Conservation (phyloP, 2,329 filamentous ascomycete genomes). For the Colletotrichum tropicicola region DNA sequence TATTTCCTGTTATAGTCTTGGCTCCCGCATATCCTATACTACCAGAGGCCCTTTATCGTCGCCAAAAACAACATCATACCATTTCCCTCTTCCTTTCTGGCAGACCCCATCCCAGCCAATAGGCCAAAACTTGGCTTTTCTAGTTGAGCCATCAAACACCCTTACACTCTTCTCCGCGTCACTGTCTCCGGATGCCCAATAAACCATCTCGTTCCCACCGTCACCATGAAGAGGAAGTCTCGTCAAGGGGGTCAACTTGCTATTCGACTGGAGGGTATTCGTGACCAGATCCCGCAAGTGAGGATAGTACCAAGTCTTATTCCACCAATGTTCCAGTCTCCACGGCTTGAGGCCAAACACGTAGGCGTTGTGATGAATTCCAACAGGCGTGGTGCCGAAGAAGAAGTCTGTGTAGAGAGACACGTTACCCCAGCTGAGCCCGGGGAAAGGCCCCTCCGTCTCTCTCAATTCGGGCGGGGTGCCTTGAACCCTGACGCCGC, state of each 20-base stretch:
- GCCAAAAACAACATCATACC: conserved; percentile 45
- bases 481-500: conserved; percentile 37
- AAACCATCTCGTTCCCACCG: conserved; percentile 30
- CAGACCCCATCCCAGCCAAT: conserved; percentile 45
- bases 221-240: conserved; percentile 15
- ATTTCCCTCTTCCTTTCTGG: conserved; percentile 38
- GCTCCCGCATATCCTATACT: neutral
- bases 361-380: conserved; percentile 49
- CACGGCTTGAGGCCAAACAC: conserved; percentile 40
- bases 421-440: conserved; percentile 38
- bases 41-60: conserved; percentile 42
- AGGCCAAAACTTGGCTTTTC: conserved; percentile 32
- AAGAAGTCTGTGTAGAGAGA: conserved; percentile 48
- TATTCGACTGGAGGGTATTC: conserved; percentile 33
- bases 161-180: conserved; percentile 13
- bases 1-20: too few species aligned
- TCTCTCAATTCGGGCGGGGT: conserved; percentile 38
- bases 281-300: conserved; percentile 41
- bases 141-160: conserved; percentile 36
- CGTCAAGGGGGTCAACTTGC: conserved; percentile 33
- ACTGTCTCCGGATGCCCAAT: conserved; percentile 35
- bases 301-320: conserved; percentile 45
- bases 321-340: conserved; percentile 45
- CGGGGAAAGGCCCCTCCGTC: conserved; percentile 29
- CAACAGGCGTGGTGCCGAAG: conserved; percentile 45